phyloP scores from a whole-genome alignment of 2,329 filamentous ascomycete species.

The Neurospora sp. region DNA sequence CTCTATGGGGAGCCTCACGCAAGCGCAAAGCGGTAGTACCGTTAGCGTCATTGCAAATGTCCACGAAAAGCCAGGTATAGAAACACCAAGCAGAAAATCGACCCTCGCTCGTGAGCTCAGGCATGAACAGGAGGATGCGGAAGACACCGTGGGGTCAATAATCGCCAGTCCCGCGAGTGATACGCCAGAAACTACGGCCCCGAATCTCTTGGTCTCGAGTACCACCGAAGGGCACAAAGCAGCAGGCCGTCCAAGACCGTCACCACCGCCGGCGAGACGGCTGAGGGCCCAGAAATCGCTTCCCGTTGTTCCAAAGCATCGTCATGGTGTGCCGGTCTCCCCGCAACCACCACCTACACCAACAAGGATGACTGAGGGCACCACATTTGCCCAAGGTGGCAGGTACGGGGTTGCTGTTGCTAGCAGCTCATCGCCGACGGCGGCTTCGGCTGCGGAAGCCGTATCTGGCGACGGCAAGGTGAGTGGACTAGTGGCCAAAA shows the following conservation, averaged over 20 bases:
- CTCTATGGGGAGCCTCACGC: slow-evolving; percentile 44
- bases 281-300: slow-evolving; percentile 36
- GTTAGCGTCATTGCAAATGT: slow-evolving; percentile 71
- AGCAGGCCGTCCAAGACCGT: background rate
- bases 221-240: background rate
- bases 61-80: slow-evolving; percentile 71
- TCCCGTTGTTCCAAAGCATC: slow-evolving; percentile 46
- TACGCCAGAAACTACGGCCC: background rate
- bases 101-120: slow-evolving; percentile 19
- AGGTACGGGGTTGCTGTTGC: background rate
- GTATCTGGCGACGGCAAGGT: background rate
- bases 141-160: slow-evolving; percentile 1
- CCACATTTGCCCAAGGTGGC: background rate
- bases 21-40: slow-evolving; percentile 57
- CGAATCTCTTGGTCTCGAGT: background rate
- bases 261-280: slow-evolving; percentile 11
- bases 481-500: slow-evolving; percentile 10
- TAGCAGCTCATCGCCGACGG: background rate
- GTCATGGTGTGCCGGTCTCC: slow-evolving; percentile 37
- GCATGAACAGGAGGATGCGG: slow-evolving; percentile 14
- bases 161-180: slow-evolving; percentile 13
- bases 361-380: background rate
- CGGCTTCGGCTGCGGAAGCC: background rate
- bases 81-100: slow-evolving; percentile 61
- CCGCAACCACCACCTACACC: slow-evolving; percentile 1